Percentiles rank a stretch among this genome's conserved stretches.
These are phyloP conservation scores for Pythium myriotylum DNA, from an alignment of 352 stramenopile genomes.

Conservation along the genomic window DNA sequence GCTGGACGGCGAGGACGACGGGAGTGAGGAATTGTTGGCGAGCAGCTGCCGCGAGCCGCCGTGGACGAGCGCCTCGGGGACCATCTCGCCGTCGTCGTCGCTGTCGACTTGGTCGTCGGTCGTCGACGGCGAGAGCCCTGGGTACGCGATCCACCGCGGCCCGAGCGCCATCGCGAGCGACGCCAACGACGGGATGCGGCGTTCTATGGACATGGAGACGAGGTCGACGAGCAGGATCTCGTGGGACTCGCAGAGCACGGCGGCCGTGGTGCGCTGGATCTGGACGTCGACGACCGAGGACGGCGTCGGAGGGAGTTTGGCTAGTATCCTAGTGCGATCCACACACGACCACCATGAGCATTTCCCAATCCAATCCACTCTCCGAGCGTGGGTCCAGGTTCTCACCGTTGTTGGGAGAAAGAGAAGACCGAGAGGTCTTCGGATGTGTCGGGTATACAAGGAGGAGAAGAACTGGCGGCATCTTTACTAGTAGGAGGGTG, in stretches of 20 bases:
- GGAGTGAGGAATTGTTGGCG: constrained; percentile 17
- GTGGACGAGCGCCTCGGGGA: constrained; percentile 45
- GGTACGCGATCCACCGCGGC: constrained; percentile 70
- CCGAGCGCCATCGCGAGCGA: constrained; percentile 70
- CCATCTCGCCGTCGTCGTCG: constrained; percentile 50
- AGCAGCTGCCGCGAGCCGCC: constrained; percentile 27
- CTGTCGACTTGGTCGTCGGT: constrained; percentile 25
- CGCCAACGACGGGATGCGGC: constrained; percentile 46
- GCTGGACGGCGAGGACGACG: constrained; percentile 23
- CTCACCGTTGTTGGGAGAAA: constrained; percentile 56
- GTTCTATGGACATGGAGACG: constrained; percentile 44
- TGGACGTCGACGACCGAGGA: constrained; percentile 74
- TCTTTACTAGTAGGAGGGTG: constrained; percentile 33
- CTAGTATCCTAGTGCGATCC: constrained; percentile 53
- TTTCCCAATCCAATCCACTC: no score
- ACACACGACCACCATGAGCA: constrained; percentile 4
- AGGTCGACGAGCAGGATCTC: constrained; percentile 75
- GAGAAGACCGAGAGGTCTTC: constrained; percentile 61
- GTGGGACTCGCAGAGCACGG: constrained; percentile 66
- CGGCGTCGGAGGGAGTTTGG: constrained; percentile 52
- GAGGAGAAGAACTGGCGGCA: neutral
- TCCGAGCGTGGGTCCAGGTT: no score
- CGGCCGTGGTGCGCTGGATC: constrained; percentile 52
- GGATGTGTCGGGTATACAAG: constrained; percentile 4
- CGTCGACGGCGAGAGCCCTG: constrained; percentile 35